Evolutionary conservation across 2,329 filamentous ascomycete genomes (phyloP).

Genomic region (Celoporthe dispersa): DNA sequence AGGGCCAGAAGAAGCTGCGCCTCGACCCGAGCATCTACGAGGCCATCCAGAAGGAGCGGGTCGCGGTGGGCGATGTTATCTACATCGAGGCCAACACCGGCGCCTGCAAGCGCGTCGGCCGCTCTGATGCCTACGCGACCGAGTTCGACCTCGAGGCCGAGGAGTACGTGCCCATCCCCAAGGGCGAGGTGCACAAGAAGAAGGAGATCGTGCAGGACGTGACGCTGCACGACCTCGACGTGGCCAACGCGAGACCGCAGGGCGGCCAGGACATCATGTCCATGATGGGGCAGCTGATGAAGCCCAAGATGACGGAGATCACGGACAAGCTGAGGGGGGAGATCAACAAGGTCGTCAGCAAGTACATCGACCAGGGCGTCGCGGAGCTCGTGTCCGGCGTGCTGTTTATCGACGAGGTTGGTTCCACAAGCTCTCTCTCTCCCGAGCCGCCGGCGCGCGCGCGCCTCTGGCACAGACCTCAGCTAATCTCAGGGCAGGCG

Average conservation of each 20-base stretch:
- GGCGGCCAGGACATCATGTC: constrained; percentile 99
- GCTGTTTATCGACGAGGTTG: constrained; percentile 96
- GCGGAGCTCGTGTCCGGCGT: constrained; percentile 98
- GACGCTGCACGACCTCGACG: constrained; percentile 93
- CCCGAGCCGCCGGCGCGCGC: constrained; percentile 1
- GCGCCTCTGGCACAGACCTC: constrained; percentile 22
- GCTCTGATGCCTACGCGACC: constrained; percentile 95
- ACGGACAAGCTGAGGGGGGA: constrained; percentile 94
- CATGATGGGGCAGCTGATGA: constrained; percentile 99
- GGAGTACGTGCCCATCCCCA: constrained; percentile 98
- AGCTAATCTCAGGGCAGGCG: constrained; percentile 60
- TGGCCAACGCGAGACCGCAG: constrained; percentile 93
- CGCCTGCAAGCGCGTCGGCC: constrained; percentile 93
- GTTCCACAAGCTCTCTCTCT: constrained; percentile 27
- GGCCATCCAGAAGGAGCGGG: constrained; percentile 97
- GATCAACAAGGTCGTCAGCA: constrained; percentile 99
- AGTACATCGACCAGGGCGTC: constrained; percentile 98
- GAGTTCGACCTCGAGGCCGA: constrained; percentile 99
- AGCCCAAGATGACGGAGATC: constrained; percentile 99
- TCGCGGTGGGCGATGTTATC: constrained; percentile 94
- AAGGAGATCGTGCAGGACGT: constrained; percentile 99
- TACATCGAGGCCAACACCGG: constrained; percentile 99
- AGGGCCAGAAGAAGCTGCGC: constrained; percentile 96
- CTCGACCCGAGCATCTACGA: constrained; percentile 99
- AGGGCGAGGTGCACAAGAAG: constrained; percentile 99